A percentile compares a stretch with the other conserved stretches of the same genome.
phyloP scores from a whole-genome alignment of 2,329 filamentous ascomycete genomes.

The Ophiostoma himal-ulmi region DNA sequence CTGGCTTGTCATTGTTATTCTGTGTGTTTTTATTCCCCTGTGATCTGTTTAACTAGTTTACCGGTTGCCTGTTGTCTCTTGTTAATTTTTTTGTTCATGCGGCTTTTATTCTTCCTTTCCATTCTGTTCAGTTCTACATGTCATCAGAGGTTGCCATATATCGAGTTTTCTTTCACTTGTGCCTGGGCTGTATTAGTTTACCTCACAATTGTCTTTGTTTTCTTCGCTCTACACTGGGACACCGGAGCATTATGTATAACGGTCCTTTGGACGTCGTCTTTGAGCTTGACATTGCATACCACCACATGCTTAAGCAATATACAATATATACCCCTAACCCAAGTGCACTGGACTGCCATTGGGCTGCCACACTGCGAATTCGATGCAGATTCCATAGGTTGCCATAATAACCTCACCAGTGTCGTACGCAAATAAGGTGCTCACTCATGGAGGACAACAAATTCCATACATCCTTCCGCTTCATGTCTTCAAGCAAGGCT shows the following conservation, averaged over 20 bases:
- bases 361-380: not conserved
- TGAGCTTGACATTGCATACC: not conserved
- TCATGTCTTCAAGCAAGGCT: constrained; percentile 75
- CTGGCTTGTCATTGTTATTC: not conserved
- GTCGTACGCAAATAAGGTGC: constrained; percentile 59
- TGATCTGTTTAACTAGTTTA: not conserved
- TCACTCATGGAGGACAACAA: constrained; percentile 61
- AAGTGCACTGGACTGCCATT: not conserved
- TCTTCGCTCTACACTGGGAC: not conserved
- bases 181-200: constrained; percentile 3
- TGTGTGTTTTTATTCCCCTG: constrained; percentile 4
- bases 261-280: not conserved
- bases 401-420: constrained; percentile 50
- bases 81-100: not conserved
- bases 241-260: not conserved
- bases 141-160: not conserved
- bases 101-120: not conserved
- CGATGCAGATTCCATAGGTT: not conserved
- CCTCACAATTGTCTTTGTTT: not conserved
- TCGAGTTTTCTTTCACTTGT: not conserved
- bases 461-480: constrained; percentile 73
- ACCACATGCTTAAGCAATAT: not conserved
- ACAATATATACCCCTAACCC: not conserved
- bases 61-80: not conserved
- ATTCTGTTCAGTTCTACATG: not conserved